Evolutionary conservation across 2,329 filamentous ascomycete genomes (phyloP).

Genomic region (Botryotinia globosa): DNA sequence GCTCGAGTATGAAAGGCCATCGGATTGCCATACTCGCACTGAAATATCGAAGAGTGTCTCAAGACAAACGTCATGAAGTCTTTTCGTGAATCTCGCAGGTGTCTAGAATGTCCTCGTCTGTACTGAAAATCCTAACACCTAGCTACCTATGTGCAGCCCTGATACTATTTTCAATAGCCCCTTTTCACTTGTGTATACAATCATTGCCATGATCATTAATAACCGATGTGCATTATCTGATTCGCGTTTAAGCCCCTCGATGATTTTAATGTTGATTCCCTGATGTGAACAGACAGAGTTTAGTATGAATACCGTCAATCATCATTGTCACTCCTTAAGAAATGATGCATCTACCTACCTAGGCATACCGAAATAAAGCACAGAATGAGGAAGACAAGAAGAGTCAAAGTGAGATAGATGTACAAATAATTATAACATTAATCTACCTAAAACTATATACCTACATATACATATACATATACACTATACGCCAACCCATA

Average conservation of each 20-base stretch:
- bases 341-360: neutral
- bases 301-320: neutral
- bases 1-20: neutral
- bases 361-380: neutral
- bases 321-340: neutral
- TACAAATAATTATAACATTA: neutral
- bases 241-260: neutral
- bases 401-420: neutral
- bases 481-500: neutral
- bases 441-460: neutral
- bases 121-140: neutral
- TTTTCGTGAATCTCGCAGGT: neutral
- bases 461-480: neutral
- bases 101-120: neutral
- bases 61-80: neutral
- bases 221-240: neutral
- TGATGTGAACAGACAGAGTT: neutral
- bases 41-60: neutral
- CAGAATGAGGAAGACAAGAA: neutral
- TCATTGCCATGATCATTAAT: neutral
- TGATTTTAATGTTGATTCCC: neutral
- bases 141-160: neutral
- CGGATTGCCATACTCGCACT: neutral
- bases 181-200: neutral
- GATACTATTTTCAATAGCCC: neutral